A percentile compares a stretch with the other conserved stretches of the same genome.
Conservation (phyloP, 305 asterid genomes). For the Solanum hybrid region DNA sequence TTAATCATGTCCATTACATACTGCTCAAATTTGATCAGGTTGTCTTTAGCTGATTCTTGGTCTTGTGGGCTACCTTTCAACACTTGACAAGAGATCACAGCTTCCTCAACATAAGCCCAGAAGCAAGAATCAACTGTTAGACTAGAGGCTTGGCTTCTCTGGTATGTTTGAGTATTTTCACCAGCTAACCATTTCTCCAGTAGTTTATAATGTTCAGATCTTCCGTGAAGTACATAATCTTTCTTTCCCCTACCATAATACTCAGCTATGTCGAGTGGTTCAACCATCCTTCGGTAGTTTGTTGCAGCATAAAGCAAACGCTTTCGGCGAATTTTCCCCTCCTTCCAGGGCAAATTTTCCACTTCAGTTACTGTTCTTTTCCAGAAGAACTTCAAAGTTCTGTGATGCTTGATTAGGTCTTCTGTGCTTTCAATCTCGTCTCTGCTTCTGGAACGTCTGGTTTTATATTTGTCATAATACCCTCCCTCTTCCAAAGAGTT, state of each 20-base stretch:
- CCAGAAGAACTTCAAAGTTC: slow-evolving; percentile 13
- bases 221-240: slow-evolving; percentile 7
- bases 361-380: slow-evolving; percentile 15
- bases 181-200: slow-evolving; percentile 16
- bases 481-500: slow-evolving; percentile 7
- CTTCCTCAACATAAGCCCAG: slow-evolving; percentile 34
- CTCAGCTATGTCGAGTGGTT: slow-evolving; percentile 27
- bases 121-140: slow-evolving; percentile 24
- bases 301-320: slow-evolving; percentile 24
- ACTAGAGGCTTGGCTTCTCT: slow-evolving; percentile 12
- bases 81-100: slow-evolving; percentile 10
- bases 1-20: slow-evolving; percentile 15
- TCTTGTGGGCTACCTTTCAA: slow-evolving; percentile 9
- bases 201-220: slow-evolving; percentile 15
- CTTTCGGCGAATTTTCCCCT: background rate
- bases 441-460: background rate
- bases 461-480: slow-evolving; percentile 18
- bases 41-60: background rate
- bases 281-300: slow-evolving; percentile 18
- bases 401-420: slow-evolving; percentile 8
- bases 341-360: slow-evolving; percentile 14
- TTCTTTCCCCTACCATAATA: slow-evolving; percentile 16
- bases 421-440: slow-evolving; percentile 14
- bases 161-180: background rate
- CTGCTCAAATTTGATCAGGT: slow-evolving; percentile 11